phyloP scores from a whole-genome alignment of 1,139 yeast species.

The Nakaseomyces delphensis region DNA sequence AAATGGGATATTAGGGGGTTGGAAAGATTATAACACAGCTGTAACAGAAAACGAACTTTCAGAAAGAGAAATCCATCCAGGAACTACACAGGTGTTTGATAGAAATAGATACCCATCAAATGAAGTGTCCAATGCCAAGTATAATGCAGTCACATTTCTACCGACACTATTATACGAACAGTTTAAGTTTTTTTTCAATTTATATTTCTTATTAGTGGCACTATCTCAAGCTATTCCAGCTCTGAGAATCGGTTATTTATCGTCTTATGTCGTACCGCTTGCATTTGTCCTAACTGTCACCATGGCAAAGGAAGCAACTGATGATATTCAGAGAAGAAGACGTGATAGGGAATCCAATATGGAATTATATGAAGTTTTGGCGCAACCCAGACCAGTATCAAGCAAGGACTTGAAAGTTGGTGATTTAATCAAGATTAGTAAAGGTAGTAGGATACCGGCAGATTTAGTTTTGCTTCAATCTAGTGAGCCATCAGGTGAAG shows the following conservation, averaged over 20 bases:
- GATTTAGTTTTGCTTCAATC: conserved; percentile 81
- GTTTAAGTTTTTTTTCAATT: conserved; percentile 90
- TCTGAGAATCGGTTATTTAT: conserved; percentile 82
- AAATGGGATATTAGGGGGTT: conserved; percentile 1
- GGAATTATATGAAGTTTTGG: conserved; percentile 70
- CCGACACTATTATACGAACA: conserved; percentile 90
- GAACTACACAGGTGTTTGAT: conserved; percentile 33
- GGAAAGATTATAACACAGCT: conserved; percentile 4
- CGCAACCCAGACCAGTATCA: conserved; percentile 40
- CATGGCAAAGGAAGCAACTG: conserved; percentile 91
- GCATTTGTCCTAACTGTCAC: conserved; percentile 89
- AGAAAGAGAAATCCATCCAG: conserved; percentile 37
- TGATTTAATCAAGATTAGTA: conserved; percentile 71
- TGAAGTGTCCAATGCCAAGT: conserved; percentile 89
- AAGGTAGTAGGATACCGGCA: conserved; percentile 85
- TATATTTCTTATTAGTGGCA: conserved; percentile 87
- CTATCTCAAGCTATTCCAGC: conserved; percentile 90
- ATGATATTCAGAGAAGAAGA: conserved; percentile 82
- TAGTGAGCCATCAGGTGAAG: conserved; percentile 75
- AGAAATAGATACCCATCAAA: conserved; percentile 52
- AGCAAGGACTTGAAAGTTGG: conserved; percentile 75
- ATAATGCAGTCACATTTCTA: conserved; percentile 77
- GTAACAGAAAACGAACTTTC: conserved; percentile 31
- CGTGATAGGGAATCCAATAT: conserved; percentile 85
- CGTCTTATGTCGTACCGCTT: conserved; percentile 87